Percentiles rank a stretch among this genome's conserved stretches.
These are phyloP conservation scores for Paspalum notatum DNA, from an alignment of 176 grass and related monocot species.

Conservation along the genomic window DNA sequence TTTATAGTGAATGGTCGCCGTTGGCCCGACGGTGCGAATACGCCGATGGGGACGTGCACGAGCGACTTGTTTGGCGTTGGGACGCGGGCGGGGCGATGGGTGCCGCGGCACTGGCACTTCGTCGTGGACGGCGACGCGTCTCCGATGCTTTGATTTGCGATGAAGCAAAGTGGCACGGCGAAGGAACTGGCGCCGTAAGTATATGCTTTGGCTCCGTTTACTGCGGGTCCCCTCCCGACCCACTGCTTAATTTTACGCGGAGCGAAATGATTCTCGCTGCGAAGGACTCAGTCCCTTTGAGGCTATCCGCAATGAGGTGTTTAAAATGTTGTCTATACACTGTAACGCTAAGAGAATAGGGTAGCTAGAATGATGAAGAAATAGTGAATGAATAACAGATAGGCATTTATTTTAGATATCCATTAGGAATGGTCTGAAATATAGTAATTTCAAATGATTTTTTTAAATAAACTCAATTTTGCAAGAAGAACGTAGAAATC, in stretches of 20 bases:
- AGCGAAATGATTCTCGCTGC: too few species aligned
- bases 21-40: conserved; percentile 3
- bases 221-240: background rate
- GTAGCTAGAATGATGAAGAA: too few species aligned
- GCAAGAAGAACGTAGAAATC: too few species aligned
- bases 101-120: background rate
- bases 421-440: too few species aligned
- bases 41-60: background rate
- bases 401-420: too few species aligned
- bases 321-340: too few species aligned
- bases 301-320: too few species aligned
- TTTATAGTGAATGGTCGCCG: conserved; percentile 17
- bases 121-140: conserved; percentile 6
- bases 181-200: conserved; percentile 6
- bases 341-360: too few species aligned
- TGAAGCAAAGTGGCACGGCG: conserved; percentile 4
- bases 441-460: too few species aligned
- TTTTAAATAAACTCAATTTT: too few species aligned
- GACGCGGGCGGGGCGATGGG: background rate
- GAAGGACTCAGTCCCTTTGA: too few species aligned
- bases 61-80: background rate
- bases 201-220: background rate
- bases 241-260: background rate
- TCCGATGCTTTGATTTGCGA: conserved; percentile 9
- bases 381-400: too few species aligned